Conservation (phyloP, 2,329 filamentous ascomycete genomes). For the Epichloe sp. region DNA sequence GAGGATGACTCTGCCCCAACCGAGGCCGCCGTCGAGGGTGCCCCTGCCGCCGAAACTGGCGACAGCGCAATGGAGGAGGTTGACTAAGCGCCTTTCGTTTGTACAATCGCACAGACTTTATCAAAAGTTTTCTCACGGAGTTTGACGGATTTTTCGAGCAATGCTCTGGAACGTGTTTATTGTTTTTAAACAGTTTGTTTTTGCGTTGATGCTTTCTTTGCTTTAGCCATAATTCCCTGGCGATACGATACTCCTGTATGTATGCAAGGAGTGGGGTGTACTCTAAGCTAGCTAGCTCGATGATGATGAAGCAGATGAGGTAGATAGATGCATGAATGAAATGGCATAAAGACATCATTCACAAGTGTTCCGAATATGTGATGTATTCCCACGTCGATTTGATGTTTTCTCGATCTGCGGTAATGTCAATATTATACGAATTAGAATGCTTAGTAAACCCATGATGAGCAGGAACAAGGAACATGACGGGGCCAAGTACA, state of each 20-base stretch:
- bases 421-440: too few relatives aligned
- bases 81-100: slow-evolving; percentile 50
- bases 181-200: slow-evolving; percentile 6
- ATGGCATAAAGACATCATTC: slow-evolving; percentile 14
- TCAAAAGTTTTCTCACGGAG: slow-evolving; percentile 28
- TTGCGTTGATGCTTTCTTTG: slow-evolving; percentile 15
- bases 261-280: slow-evolving; percentile 19
- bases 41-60: slow-evolving; percentile 45
- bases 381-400: background rate
- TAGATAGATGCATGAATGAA: slow-evolving; percentile 25
- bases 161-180: slow-evolving; percentile 18
- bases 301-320: slow-evolving; percentile 28
- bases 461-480: too few relatives aligned
- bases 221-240: slow-evolving; percentile 23
- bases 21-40: slow-evolving; percentile 45
- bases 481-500: too few relatives aligned
- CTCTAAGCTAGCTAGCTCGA: slow-evolving; percentile 27
- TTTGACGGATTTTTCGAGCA: slow-evolving; percentile 25
- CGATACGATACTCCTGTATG: slow-evolving; percentile 9
- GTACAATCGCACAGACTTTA: slow-evolving; percentile 22
- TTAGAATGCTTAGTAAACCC: too few relatives aligned
- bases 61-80: slow-evolving; percentile 99
- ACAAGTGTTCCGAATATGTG: background rate
- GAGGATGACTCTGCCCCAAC: slow-evolving; percentile 67
- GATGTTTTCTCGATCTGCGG: background rate